Evolutionary conservation across 2,329 filamentous ascomycete species (phyloP), one percentile per base, ranked within the genome.

Genomic region (Thielaviopsis ethacetica): DNA sequence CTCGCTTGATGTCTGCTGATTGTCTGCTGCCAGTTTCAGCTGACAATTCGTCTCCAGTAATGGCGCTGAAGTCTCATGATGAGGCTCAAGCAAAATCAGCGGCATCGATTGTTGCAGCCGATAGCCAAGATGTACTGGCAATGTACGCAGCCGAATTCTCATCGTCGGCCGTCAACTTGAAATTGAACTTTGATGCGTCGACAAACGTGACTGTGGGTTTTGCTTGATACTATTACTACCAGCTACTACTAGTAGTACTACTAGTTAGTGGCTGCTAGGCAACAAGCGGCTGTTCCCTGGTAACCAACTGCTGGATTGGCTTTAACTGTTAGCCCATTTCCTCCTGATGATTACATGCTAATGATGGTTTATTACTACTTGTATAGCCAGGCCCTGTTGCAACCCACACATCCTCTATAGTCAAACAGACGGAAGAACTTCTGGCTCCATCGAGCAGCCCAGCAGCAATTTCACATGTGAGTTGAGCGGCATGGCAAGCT

Each of bases 61-160:
- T 49, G 38, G 5, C 13, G 44, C n/a, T 21, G 6, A 10, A 49
- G n/a, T 49, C 44, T 21, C 17, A 10, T 2, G n/a, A 2, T n/a
- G 15, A 49, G 21, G 44, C n/a, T 1, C 15, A 49, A 21, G n/a
- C 17, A 49, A 19, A 17, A 49, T 2, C 17, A 21, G n/a, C 21
- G 6, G 9, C 44, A 10, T 34, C 30, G 5, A 34, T 34, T 49
- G 5, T 49, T 19, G 17, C 38, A 21, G 54, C 51, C 5, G 59
- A 60, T 53, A 60, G 59, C 21, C 59, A 60, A 56, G 59, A 53
- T 30, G 55, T 60, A 7, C 51, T 60, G 49, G 59, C 50, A 7
- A 56, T 53, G 19, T 60, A 60, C 38, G 50, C 55, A 27, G 55
- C 59, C 9, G 59, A 60, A 44, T 60, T 60, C 52, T 60, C 59